These are phyloP conservation scores for Clarireedia monteithiana DNA, from an alignment of 2,329 filamentous ascomycete genomes.

Conservation along the genomic window DNA sequence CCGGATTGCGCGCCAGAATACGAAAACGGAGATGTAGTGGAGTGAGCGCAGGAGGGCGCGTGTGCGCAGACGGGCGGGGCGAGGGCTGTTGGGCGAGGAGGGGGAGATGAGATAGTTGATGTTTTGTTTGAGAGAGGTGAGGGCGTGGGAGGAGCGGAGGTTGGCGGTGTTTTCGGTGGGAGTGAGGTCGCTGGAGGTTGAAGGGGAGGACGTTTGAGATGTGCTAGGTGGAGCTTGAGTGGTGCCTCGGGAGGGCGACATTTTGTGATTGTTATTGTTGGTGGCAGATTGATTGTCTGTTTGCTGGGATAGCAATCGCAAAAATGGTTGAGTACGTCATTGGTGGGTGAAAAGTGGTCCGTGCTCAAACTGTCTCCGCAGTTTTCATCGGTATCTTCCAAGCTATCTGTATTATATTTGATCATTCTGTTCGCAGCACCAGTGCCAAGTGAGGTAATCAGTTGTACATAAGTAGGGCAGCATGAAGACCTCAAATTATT, in stretches of 20 bases:
- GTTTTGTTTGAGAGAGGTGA: constrained; percentile 23
- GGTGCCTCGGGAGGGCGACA: constrained; percentile 12
- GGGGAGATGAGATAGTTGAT: constrained; percentile 26
- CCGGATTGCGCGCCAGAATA: constrained; percentile 29
- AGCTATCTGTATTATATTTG: no score
- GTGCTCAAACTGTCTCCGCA: not conserved
- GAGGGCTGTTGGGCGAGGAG: constrained; percentile 16
- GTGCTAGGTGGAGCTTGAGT: not conserved
- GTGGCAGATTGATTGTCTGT: not conserved
- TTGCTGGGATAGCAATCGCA: not conserved
- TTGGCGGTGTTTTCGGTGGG: constrained; percentile 23
- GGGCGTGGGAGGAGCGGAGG: constrained; percentile 23
- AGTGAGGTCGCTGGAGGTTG: not conserved
- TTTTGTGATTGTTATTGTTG: constrained; percentile 4
- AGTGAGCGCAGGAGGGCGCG: constrained; percentile 26
- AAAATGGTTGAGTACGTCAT: not conserved
- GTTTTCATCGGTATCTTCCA: no score
- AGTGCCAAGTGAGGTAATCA: no score
- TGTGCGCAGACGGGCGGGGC: constrained; percentile 24
- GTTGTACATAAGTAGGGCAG: no score
- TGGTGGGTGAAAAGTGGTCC: not conserved
- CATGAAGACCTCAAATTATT: no score
- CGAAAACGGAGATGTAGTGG: constrained; percentile 24
- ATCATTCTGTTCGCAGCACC: no score
- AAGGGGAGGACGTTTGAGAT: not conserved